Evolutionary conservation across 1,139 yeast species (phyloP).

Genomic region (Magnusiomyces magnusii): DNA sequence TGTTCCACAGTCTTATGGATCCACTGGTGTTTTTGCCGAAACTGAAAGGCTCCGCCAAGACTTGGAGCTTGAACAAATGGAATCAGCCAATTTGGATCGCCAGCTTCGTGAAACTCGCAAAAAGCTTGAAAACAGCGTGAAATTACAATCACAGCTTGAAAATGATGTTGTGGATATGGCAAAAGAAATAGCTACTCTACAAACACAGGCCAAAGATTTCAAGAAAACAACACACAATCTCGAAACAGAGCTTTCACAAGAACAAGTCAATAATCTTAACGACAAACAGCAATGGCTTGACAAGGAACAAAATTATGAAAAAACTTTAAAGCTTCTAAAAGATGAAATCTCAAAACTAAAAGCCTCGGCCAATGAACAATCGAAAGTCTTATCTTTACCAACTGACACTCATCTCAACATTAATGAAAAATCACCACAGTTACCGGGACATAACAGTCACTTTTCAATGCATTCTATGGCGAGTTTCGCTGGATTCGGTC

Average conservation of each 20-base stretch:
- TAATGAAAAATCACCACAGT: background rate
- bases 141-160: slow-evolving; percentile 27
- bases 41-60: slow-evolving; percentile 23
- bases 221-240: slow-evolving; percentile 23
- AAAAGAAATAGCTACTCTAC: slow-evolving; percentile 20
- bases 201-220: slow-evolving; percentile 22
- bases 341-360: slow-evolving; percentile 10
- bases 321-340: slow-evolving; percentile 19
- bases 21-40: background rate
- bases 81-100: slow-evolving; percentile 22
- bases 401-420: background rate
- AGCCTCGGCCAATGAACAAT: background rate
- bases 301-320: slow-evolving; percentile 26
- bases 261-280: slow-evolving; percentile 29
- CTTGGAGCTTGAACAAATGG: slow-evolving; percentile 26
- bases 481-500: background rate
- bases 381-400: background rate
- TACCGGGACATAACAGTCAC: background rate
- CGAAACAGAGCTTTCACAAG: slow-evolving; percentile 24
- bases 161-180: slow-evolving; percentile 28
- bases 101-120: slow-evolving; percentile 21
- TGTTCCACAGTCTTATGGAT: background rate
- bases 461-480: background rate
- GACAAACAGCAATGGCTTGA: slow-evolving; percentile 32
- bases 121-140: slow-evolving; percentile 19